Evolutionary conservation across 257 asterid genomes (phyloP).

Genomic region (Echites panduratus): DNA sequence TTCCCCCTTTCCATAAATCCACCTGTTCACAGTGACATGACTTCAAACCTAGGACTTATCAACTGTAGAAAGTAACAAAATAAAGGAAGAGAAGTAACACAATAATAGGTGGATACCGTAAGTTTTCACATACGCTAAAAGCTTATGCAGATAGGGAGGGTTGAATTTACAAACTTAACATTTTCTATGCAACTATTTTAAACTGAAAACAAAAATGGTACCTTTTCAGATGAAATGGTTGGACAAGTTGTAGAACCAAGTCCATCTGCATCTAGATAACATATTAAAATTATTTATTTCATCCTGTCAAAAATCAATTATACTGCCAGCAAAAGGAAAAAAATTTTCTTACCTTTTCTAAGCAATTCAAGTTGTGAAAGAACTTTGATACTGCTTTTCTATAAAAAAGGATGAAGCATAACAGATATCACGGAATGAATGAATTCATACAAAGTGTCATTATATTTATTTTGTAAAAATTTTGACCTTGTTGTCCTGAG

Average conservation of each 20-base stretch:
- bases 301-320: background rate
- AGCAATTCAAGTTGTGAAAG: constrained; percentile 56
- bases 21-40: background rate
- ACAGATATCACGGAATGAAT: background rate
- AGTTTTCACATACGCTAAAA: too few species aligned
- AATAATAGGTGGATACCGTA: too few species aligned
- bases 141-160: too few species aligned
- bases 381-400: constrained; percentile 42
- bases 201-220: constrained; percentile 8
- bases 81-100: background rate
- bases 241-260: constrained; percentile 21
- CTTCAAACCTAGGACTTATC: background rate
- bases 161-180: too few species aligned
- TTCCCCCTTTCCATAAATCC: background rate
- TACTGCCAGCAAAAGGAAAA: background rate
- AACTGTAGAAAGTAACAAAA: background rate
- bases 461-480: background rate
- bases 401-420: constrained; percentile 15
- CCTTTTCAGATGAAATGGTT: constrained; percentile 34
- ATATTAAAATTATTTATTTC: constrained; percentile 14
- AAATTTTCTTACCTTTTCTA: constrained; percentile 38
- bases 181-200: too few species aligned
- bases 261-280: constrained; percentile 41
- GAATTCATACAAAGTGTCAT: background rate
- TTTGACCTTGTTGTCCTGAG: constrained; percentile 40